phyloP scores from a whole-genome alignment of 257 asterid species.

The Solanum paucissectum region DNA sequence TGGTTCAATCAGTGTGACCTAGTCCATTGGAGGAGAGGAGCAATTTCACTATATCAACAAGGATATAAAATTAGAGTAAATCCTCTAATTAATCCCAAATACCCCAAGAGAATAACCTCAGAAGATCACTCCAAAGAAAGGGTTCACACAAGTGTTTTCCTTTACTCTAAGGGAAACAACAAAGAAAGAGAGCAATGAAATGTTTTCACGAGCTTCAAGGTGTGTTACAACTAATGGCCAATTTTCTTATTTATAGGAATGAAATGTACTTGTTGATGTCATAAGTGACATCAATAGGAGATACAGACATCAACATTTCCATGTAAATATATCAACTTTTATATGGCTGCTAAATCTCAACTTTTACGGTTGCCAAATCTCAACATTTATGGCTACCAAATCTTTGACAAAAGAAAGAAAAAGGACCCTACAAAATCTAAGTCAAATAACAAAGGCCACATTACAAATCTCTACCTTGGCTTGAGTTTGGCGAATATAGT shows the following conservation, averaged over 20 bases:
- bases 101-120: not conserved
- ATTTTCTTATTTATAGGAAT: not conserved
- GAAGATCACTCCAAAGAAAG: not conserved
- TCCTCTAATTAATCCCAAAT: not conserved
- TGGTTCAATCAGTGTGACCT: not conserved
- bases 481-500: not conserved
- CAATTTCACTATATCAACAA: not conserved
- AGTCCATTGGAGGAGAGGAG: not conserved
- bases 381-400: not conserved
- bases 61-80: not conserved
- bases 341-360: not conserved
- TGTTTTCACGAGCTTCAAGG: not conserved
- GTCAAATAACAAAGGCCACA: not conserved
- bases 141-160: not conserved
- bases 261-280: not conserved
- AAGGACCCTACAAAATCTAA: not conserved
- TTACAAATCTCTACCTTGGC: not conserved
- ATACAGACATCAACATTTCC: not conserved
- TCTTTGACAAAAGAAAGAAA: not conserved
- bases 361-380: not conserved
- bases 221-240: not conserved
- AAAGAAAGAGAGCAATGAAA: not conserved
- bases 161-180: not conserved
- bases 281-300: not conserved
- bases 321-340: not conserved